phyloP scores from a whole-genome alignment of 179 eudicot species.

The Dionaea muscipula region DNA sequence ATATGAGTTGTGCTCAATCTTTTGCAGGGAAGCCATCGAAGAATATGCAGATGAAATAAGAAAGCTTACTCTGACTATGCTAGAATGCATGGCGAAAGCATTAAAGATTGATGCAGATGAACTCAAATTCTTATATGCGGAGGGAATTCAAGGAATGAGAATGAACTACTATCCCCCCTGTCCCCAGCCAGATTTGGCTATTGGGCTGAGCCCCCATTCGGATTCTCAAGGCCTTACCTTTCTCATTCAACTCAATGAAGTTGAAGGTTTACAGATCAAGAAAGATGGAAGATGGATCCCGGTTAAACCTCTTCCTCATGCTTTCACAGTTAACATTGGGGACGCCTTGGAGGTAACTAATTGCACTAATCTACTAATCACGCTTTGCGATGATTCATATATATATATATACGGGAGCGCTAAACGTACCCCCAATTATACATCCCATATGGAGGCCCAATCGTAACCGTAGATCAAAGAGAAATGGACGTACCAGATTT shows the following conservation, averaged over 20 bases:
- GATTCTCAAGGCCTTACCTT: slow-evolving; percentile 37
- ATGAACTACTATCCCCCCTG: slow-evolving; percentile 57
- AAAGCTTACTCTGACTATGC: slow-evolving; percentile 17
- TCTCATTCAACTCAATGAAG: slow-evolving; percentile 39
- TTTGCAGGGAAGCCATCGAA: slow-evolving; percentile 26
- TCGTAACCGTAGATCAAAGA: too few species aligned
- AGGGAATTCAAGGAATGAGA: slow-evolving; percentile 33
- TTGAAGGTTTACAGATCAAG: slow-evolving; percentile 40
- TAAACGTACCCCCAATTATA: too few species aligned
- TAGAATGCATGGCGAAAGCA: slow-evolving; percentile 25
- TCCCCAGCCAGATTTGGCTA: slow-evolving; percentile 34
- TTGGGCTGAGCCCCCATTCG: slow-evolving; percentile 43
- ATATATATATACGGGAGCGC: too few species aligned
- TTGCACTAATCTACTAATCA: too few species aligned
- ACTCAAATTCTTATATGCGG: slow-evolving; percentile 17
- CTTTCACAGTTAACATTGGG: slow-evolving; percentile 48
- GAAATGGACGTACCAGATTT: too few species aligned
- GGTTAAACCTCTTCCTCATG: slow-evolving; percentile 27
- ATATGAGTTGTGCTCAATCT: too few species aligned
- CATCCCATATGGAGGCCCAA: too few species aligned
- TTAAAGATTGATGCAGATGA: slow-evolving; percentile 14
- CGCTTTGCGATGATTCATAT: too few species aligned
- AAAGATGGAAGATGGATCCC: slow-evolving; percentile 44
- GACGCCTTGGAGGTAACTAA: slow-evolving; percentile 42
- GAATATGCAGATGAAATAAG: slow-evolving; percentile 21